These are phyloP conservation scores for Carex littledalei DNA, from an alignment of 176 grass and related monocot species.

Conservation along the genomic window DNA sequence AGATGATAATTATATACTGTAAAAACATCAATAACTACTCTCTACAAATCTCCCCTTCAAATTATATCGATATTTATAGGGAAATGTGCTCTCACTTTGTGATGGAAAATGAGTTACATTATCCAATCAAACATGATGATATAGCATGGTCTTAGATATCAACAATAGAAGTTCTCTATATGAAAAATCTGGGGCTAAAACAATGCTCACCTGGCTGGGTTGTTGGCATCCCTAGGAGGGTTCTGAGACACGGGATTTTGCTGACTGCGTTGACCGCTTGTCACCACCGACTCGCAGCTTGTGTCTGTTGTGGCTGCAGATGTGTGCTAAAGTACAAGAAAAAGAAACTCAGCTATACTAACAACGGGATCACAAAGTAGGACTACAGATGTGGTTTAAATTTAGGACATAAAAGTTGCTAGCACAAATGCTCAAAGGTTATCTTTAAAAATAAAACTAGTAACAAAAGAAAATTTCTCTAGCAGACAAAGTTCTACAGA, in stretches of 20 bases:
- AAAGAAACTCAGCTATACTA: neutral
- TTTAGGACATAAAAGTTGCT: neutral
- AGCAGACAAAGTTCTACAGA: neutral
- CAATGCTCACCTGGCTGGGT: slow-evolving; percentile 82
- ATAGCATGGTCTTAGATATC: neutral
- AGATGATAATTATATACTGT: neutral
- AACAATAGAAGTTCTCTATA: neutral
- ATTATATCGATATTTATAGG: neutral
- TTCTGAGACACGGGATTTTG: slow-evolving; percentile 59
- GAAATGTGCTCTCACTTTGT: neutral
- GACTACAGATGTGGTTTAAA: neutral
- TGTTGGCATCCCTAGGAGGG: slow-evolving; percentile 82
- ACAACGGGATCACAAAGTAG: neutral
- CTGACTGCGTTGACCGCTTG: slow-evolving; percentile 85
- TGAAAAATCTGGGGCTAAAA: neutral
- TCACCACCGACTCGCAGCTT: slow-evolving; percentile 94
- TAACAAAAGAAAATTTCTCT: neutral
- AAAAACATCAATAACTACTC: neutral
- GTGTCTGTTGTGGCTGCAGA: slow-evolving; percentile 83
- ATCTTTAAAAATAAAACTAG: neutral
- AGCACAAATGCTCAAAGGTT: too few relatives aligned
- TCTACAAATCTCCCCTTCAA: neutral
- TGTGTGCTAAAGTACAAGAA: slow-evolving; percentile 34
- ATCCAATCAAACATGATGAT: neutral
- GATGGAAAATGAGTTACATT: neutral